Conservation (phyloP, 2,329 filamentous ascomycete species). For the Neonectria coccinea region DNA sequence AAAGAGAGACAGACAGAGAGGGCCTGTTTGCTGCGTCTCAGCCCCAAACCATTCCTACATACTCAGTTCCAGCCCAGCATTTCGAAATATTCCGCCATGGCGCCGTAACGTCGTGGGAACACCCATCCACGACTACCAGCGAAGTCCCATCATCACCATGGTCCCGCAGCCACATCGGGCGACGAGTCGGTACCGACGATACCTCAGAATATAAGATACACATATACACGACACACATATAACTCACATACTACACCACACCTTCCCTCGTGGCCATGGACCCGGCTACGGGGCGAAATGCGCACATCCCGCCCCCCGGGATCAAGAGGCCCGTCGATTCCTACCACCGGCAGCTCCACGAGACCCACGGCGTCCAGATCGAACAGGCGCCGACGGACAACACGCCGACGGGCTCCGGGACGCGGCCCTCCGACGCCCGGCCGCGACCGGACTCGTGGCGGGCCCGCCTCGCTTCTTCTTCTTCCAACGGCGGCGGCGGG, state of each 20-base stretch:
- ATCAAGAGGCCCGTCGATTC: constrained; percentile 42
- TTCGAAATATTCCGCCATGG: constrained; percentile 20
- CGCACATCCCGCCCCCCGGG: constrained; percentile 36
- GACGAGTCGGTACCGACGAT: constrained; percentile 28
- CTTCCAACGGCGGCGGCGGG: constrained; percentile 17
- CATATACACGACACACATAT: constrained; percentile 1
- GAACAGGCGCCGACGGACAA: constrained; percentile 28
- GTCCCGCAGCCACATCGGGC: constrained; percentile 20
- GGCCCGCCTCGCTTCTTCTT: constrained; percentile 15
- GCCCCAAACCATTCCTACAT: not conserved
- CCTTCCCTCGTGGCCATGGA: constrained; percentile 37
- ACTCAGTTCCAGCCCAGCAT: constrained; percentile 14
- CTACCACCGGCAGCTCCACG: constrained; percentile 44
- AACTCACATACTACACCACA: not conserved
- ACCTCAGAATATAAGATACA: constrained; percentile 8
- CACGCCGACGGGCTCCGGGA: constrained; percentile 6
- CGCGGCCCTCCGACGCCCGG: constrained; percentile 42
- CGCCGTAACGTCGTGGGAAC: constrained; percentile 13
- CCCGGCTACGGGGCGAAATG: constrained; percentile 30
- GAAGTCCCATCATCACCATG: constrained; percentile 18
- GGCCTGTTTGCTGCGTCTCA: not conserved
- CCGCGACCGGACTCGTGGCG: constrained; percentile 29
- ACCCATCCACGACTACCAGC: constrained; percentile 1
- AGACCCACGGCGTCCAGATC: constrained; percentile 41
- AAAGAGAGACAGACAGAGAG: not conserved